These are phyloP conservation scores for Trypanosomatidae sp. DNA, from an alignment of 208 protist species.

Conservation along the genomic window DNA sequence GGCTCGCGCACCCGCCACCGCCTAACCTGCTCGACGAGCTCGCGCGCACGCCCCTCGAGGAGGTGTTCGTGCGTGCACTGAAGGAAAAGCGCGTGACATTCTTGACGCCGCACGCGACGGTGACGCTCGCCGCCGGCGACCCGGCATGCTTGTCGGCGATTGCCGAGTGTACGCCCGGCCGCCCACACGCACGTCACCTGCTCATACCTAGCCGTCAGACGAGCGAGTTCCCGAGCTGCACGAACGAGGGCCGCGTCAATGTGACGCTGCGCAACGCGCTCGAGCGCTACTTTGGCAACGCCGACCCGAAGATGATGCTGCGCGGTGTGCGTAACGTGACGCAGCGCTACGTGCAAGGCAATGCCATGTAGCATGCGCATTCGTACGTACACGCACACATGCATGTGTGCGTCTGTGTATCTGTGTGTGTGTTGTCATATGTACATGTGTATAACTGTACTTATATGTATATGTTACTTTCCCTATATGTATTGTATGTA, in stretches of 20 bases:
- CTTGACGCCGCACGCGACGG: slow-evolving; percentile 20
- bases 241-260: slow-evolving; percentile 33
- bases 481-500: no score
- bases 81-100: slow-evolving; percentile 16
- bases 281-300: slow-evolving; percentile 18
- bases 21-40: slow-evolving; percentile 21
- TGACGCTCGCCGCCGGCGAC: slow-evolving; percentile 53
- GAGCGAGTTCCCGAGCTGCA: slow-evolving; percentile 17
- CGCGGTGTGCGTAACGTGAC: slow-evolving; percentile 14
- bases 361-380: background rate
- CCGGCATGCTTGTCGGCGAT: slow-evolving; percentile 15
- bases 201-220: slow-evolving; percentile 18
- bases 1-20: slow-evolving; percentile 16
- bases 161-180: slow-evolving; percentile 22
- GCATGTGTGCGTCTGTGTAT: background rate
- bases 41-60: slow-evolving; percentile 19
- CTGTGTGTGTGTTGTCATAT: slow-evolving; percentile 1
- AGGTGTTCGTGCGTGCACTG: slow-evolving; percentile 18
- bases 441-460: no score
- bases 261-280: slow-evolving; percentile 16
- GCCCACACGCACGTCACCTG: slow-evolving; percentile 19
- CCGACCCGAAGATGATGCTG: slow-evolving; percentile 15
- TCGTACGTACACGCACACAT: background rate
- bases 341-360: slow-evolving; percentile 11
- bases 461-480: no score